Conservation (phyloP, 2,329 filamentous ascomycete species). For the Cadophora gregata region DNA sequence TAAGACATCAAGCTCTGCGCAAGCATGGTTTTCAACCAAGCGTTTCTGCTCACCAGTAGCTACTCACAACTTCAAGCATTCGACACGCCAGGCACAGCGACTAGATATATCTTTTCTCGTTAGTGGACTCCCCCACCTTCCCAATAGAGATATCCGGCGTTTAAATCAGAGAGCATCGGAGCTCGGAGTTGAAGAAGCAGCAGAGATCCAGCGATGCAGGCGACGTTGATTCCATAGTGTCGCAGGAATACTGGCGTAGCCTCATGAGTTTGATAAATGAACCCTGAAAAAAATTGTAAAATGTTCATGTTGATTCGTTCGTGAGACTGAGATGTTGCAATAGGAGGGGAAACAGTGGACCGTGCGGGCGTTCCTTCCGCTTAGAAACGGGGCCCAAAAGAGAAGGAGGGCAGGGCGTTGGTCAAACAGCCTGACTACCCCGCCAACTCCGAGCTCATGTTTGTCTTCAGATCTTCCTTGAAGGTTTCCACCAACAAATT, state of each 20-base stretch:
- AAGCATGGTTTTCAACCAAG: neutral
- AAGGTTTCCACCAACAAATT: conserved; percentile 6
- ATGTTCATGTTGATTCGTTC: conserved; percentile 6
- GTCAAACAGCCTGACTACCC: conserved; percentile 3
- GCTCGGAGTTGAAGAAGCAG: conserved; percentile 4
- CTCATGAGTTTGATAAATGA: neutral
- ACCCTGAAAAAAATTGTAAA: neutral
- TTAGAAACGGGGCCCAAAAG: conserved; percentile 12
- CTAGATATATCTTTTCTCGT: neutral
- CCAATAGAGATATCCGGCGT: neutral
- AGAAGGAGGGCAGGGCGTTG: neutral
- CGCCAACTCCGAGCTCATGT: conserved; percentile 14
- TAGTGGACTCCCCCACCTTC: conserved; percentile 7
- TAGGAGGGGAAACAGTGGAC: conserved; percentile 1
- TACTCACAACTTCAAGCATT: neutral
- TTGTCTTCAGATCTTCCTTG: conserved; percentile 4
- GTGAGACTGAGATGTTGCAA: neutral
- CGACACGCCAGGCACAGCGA: neutral
- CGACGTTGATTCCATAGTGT: neutral
- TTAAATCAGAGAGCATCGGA: neutral
- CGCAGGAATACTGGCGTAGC: neutral
- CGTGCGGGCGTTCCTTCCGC: conserved; percentile 4
- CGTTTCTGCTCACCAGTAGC: neutral
- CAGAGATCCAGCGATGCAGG: neutral
- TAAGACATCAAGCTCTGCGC: neutral